Evolutionary conservation across 495 filamentous ascomycete genomes (phyloP).

Genomic region (Hypoxylon subgilvum): DNA sequence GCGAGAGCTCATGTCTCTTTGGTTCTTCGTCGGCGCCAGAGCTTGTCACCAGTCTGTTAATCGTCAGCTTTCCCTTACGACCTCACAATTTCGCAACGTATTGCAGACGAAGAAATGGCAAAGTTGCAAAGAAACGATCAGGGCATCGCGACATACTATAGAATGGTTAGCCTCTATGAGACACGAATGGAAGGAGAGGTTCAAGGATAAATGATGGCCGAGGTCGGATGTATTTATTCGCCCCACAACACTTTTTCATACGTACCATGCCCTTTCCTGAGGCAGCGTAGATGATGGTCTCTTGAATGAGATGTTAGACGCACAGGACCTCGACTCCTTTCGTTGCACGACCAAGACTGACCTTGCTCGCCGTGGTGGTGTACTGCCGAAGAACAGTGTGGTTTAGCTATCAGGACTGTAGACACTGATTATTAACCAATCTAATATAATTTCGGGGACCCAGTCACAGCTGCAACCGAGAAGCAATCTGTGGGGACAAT

Average conservation of each 20-base stretch:
- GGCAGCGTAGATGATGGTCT: constrained; percentile 54
- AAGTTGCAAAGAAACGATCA: neutral
- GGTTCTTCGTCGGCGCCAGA: constrained; percentile 50
- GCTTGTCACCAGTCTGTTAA: constrained; percentile 43
- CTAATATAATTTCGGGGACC: constrained; percentile 15
- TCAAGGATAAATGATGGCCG: neutral
- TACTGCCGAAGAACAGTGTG: constrained; percentile 47
- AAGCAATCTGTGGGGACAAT: constrained; percentile 5
- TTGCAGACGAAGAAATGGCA: neutral
- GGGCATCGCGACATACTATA: constrained; percentile 19
- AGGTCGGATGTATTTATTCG: too few relatives aligned
- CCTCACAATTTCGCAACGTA: neutral
- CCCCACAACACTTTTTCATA: neutral
- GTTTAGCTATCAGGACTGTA: constrained; percentile 52
- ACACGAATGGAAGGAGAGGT: neutral
- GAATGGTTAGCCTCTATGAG: constrained; percentile 12
- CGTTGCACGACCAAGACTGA: constrained; percentile 32
- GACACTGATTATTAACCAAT: constrained; percentile 24
- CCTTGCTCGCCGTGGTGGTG: constrained; percentile 59
- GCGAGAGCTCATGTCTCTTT: constrained; percentile 58
- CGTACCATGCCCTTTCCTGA: constrained; percentile 48
- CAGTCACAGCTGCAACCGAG: neutral
- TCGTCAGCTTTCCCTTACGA: constrained; percentile 18
- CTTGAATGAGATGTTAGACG: constrained; percentile 37
- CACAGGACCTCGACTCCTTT: neutral